These are phyloP conservation scores for Dicorynia guianensis DNA, from an alignment of 306 rosid genomes.

Conservation along the genomic window DNA sequence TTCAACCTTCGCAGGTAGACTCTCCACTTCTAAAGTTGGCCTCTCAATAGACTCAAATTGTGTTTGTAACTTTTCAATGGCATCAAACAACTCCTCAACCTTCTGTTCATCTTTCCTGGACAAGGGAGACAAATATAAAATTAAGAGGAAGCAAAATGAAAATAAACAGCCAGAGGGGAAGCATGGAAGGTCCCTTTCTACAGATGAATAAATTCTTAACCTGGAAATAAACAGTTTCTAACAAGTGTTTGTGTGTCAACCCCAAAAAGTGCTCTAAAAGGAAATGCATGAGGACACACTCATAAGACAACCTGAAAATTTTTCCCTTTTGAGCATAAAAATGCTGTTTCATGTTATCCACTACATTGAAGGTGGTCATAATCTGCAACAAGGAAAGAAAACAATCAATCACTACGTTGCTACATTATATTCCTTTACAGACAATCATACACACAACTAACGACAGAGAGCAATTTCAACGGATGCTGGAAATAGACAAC, in stretches of 20 bases:
- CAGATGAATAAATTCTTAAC: conserved; percentile 9
- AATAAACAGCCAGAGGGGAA: not conserved
- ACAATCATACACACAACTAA: conserved; percentile 28
- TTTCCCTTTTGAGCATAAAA: conserved; percentile 71
- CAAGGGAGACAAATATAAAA: conserved; percentile 30
- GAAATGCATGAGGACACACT: conserved; percentile 3
- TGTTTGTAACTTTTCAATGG: conserved; percentile 65
- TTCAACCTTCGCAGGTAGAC: conserved; percentile 62
- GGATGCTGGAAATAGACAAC: conserved; percentile 15
- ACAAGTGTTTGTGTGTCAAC: conserved; percentile 6
- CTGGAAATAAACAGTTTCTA: conserved; percentile 13
- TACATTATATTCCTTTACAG: not conserved
- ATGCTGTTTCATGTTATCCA: conserved; percentile 93
- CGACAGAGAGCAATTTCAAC: not conserved
- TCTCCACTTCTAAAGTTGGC: conserved; percentile 80
- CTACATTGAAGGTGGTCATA: conserved; percentile 92
- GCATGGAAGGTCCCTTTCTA: not conserved
- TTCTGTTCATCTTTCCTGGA: conserved; percentile 82
- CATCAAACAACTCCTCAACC: conserved; percentile 78
- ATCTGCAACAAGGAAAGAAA: conserved; percentile 66
- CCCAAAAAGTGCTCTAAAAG: conserved; percentile 24
- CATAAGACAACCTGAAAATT: conserved; percentile 64
- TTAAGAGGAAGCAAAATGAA: not conserved
- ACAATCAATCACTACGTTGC: not conserved
- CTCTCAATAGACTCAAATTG: conserved; percentile 88